A percentile compares a stretch with the other conserved stretches of the same genome.
Conservation (phyloP, 345 rosid species). For the Adansonia digitata region DNA sequence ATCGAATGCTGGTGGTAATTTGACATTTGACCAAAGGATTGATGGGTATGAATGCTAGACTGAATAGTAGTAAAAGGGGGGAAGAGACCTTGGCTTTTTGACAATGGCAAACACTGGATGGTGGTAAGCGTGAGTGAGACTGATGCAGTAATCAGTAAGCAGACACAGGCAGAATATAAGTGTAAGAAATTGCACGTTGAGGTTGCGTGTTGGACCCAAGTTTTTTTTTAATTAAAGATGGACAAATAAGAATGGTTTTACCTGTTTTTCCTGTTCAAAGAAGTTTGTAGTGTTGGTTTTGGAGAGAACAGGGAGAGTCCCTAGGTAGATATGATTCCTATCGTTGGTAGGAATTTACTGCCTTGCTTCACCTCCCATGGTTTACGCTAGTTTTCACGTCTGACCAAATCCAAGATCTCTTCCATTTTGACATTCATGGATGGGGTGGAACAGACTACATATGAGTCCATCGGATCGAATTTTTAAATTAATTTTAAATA, state of each 20-base stretch:
- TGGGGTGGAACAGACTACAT: too few species aligned
- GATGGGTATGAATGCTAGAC: constrained; percentile 16
- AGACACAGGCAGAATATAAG: constrained; percentile 1
- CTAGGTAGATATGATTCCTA: constrained; percentile 32
- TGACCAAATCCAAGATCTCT: background rate
- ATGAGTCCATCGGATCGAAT: too few species aligned
- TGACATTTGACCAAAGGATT: constrained; percentile 24
- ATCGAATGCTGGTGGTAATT: background rate
- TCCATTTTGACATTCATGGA: too few species aligned
- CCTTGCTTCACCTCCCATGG: constrained; percentile 10
- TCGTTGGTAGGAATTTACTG: constrained; percentile 1
- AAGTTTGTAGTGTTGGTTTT: background rate
- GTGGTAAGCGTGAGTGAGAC: background rate
- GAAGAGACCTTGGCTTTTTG: constrained; percentile 7
- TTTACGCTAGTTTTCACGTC: background rate
- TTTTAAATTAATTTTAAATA: too few species aligned
- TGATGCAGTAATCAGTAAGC: too few species aligned
- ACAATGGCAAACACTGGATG: constrained; percentile 16
- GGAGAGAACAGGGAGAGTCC: constrained; percentile 20
- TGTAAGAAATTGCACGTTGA: constrained; percentile 25
- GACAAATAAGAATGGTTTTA: background rate
- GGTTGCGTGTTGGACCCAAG: constrained; percentile 40
- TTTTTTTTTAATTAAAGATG: constrained; percentile 15
- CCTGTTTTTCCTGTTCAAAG: background rate
- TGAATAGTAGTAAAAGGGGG: constrained; percentile 4